These are phyloP conservation scores for Alternaria sp. DNA, from an alignment of 2,329 filamentous ascomycete species.

Conservation along the genomic window DNA sequence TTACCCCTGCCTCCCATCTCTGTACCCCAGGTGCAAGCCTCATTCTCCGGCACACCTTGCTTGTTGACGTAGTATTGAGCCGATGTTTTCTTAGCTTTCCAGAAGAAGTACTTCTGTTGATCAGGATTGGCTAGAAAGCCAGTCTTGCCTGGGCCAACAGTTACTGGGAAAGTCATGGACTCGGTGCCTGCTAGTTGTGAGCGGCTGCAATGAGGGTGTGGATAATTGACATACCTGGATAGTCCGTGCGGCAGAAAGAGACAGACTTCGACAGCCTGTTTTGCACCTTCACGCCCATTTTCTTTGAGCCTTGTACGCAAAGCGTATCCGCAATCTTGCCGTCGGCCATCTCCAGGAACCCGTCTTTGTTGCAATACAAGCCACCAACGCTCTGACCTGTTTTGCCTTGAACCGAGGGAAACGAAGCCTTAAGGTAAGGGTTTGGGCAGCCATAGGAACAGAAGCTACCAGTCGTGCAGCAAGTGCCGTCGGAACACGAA, in stretches of 20 bases:
- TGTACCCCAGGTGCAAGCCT: slow-evolving; percentile 80
- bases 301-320: slow-evolving; percentile 75
- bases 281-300: slow-evolving; percentile 69
- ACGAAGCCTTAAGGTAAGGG: slow-evolving; percentile 92
- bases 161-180: slow-evolving; percentile 81
- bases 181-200: slow-evolving; percentile 67
- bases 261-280: slow-evolving; percentile 75
- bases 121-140: slow-evolving; percentile 78
- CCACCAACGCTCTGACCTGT: slow-evolving; percentile 89
- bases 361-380: slow-evolving; percentile 78
- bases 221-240: slow-evolving; percentile 71
- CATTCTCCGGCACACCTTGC: slow-evolving; percentile 68
- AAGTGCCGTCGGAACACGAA: slow-evolving; percentile 62
- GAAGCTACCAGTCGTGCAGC: slow-evolving; percentile 70
- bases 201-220: not conserved
- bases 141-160: slow-evolving; percentile 66
- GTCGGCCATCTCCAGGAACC: slow-evolving; percentile 75
- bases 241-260: slow-evolving; percentile 91
- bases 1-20: slow-evolving; percentile 72
- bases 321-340: slow-evolving; percentile 68
- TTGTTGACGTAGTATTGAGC: slow-evolving; percentile 98
- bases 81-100: slow-evolving; percentile 77
- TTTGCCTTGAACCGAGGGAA: slow-evolving; percentile 78
- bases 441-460: slow-evolving; percentile 94
- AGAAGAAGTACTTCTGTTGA: slow-evolving; percentile 76